Conservation (phyloP, 2,329 filamentous ascomycete genomes). For the Scedosporium dehoogii region DNA sequence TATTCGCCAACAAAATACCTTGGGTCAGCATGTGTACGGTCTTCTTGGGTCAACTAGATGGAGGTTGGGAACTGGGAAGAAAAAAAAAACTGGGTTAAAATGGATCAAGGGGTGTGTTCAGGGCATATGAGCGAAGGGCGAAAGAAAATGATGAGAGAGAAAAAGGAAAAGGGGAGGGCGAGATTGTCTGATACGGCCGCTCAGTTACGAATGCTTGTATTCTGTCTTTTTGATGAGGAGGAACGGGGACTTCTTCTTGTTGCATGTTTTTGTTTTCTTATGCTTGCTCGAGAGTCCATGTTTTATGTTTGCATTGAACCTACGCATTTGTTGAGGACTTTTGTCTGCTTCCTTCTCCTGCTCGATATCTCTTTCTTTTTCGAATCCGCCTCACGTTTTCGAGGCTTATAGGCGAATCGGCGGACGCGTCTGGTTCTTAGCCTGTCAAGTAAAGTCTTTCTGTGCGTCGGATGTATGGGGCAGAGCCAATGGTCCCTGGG, state of each 20-base stretch:
- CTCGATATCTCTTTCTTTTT: not conserved
- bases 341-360: too few species aligned
- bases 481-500: too few species aligned
- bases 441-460: too few species aligned
- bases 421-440: too few species aligned
- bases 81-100: not conserved
- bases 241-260: conserved; percentile 9
- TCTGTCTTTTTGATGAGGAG: conserved; percentile 8
- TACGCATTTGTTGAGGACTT: not conserved
- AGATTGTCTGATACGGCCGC: not conserved
- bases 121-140: conserved; percentile 1
- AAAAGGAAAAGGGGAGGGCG: conserved; percentile 8
- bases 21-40: conserved; percentile 4
- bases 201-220: conserved; percentile 6
- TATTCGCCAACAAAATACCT: conserved; percentile 14
- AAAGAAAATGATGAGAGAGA: conserved; percentile 7
- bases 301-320: not conserved
- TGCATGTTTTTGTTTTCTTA: not conserved
- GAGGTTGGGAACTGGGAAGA: conserved; percentile 3
- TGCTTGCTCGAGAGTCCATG: not conserved
- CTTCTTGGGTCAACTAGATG: conserved; percentile 4
- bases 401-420: too few species aligned
- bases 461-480: too few species aligned
- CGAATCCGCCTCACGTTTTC: not conserved
- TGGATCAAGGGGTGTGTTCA: not conserved